Evolutionary conservation across 2,329 filamentous ascomycete species (phyloP).

Genomic region (Fusarium nisikadoi): DNA sequence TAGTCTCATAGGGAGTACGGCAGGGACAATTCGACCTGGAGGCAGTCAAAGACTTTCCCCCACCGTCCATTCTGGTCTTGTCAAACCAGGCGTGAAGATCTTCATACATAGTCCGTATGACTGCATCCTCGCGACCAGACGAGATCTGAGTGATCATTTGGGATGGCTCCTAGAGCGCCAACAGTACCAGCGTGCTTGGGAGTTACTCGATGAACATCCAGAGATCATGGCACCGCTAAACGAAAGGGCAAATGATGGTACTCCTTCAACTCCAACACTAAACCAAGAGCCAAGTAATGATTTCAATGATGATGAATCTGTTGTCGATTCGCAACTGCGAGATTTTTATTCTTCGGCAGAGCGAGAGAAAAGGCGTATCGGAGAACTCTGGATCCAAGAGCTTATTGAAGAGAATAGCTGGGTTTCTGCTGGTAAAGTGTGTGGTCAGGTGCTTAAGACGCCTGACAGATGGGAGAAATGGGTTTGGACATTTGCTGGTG

Average conservation of each 20-base stretch:
- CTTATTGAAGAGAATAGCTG: constrained; percentile 81
- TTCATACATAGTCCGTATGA: constrained; percentile 98
- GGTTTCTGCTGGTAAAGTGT: constrained; percentile 80
- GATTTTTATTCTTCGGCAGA: constrained; percentile 74
- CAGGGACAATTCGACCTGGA: constrained; percentile 46
- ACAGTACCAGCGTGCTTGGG: constrained; percentile 87
- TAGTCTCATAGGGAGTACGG: constrained; percentile 55
- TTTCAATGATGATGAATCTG: constrained; percentile 76
- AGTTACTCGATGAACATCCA: constrained; percentile 87
- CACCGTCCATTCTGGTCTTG: constrained; percentile 63
- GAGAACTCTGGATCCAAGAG: constrained; percentile 92
- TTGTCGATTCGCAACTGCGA: constrained; percentile 67
- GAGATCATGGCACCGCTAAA: constrained; percentile 67
- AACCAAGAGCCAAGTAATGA: constrained; percentile 62
- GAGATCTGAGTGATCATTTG: constrained; percentile 87
- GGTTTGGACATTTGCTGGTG: constrained; percentile 91
- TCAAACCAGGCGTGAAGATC: constrained; percentile 73
- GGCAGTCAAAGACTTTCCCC: constrained; percentile 43
- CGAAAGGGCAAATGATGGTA: constrained; percentile 54
- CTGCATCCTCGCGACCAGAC: constrained; percentile 89
- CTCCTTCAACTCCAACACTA: constrained; percentile 55
- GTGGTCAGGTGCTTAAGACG: constrained; percentile 83
- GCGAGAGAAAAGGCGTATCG: constrained; percentile 89
- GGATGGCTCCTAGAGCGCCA: constrained; percentile 85
- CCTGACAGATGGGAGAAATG: constrained; percentile 92